A percentile compares a stretch with the other conserved stretches of the same genome.
These are phyloP conservation scores for Candida dajiaensis DNA, from an alignment of 805 yeast genomes.

Conservation along the genomic window DNA sequence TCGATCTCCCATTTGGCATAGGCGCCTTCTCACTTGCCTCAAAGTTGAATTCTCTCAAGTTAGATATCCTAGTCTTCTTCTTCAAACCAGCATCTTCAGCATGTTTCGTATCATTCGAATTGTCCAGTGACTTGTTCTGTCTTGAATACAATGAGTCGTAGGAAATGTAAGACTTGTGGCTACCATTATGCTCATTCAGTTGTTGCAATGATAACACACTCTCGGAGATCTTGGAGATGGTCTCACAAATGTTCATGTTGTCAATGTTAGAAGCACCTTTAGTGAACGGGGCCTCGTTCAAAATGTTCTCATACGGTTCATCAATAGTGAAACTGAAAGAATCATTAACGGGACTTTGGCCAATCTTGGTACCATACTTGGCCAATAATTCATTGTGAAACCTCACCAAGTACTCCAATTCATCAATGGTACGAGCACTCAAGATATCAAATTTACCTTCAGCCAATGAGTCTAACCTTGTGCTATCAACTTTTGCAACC, in stretches of 20 bases:
- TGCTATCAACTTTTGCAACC: slow-evolving; percentile 20
- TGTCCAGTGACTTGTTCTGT: neutral
- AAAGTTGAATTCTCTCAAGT: slow-evolving; percentile 42
- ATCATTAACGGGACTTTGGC: slow-evolving; percentile 3
- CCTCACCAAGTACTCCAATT: slow-evolving; percentile 50
- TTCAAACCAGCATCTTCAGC: slow-evolving; percentile 24
- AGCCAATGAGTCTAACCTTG: slow-evolving; percentile 31
- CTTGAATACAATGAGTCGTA: slow-evolving; percentile 52
- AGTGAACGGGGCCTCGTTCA: neutral
- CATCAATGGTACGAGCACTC: slow-evolving; percentile 67
- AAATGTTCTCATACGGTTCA: slow-evolving; percentile 3
- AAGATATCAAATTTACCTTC: slow-evolving; percentile 49
- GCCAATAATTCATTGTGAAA: slow-evolving; percentile 35
- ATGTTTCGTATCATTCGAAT: neutral
- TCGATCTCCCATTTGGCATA: slow-evolving; percentile 5
- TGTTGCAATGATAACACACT: slow-evolving; percentile 20
- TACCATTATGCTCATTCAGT: slow-evolving; percentile 4
- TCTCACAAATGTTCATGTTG: slow-evolving; percentile 24
- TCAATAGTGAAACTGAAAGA: slow-evolving; percentile 20
- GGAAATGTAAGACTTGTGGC: slow-evolving; percentile 43
- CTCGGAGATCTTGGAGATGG: slow-evolving; percentile 21
- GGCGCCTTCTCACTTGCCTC: slow-evolving; percentile 12
- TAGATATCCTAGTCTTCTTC: slow-evolving; percentile 45
- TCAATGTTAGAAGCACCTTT: slow-evolving; percentile 19
- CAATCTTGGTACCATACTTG: slow-evolving; percentile 17